Evolutionary conservation across 805 yeast species (phyloP).

Genomic region (Jamesozyma spencerorum): DNA sequence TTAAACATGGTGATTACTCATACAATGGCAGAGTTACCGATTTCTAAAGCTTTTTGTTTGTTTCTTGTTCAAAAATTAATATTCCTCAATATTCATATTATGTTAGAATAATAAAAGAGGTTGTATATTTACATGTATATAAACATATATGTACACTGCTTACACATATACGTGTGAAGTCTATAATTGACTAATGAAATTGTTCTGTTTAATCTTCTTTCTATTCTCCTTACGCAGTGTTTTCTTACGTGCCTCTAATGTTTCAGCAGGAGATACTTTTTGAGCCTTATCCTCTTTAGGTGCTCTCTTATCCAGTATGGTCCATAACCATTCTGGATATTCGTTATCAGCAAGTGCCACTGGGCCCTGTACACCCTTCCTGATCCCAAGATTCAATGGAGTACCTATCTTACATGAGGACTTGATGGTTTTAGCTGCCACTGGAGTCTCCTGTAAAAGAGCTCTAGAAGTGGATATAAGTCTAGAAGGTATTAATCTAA

Average conservation of each 20-base stretch:
- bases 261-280: conserved; percentile 53
- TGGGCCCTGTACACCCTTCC: conserved; percentile 77
- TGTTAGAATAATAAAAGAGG: not conserved
- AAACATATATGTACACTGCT: not conserved
- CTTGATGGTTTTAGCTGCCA: conserved; percentile 6
- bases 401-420: conserved; percentile 68
- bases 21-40: conserved; percentile 96
- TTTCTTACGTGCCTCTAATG: conserved; percentile 55
- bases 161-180: not conserved
- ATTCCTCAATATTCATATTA: no score
- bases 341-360: conserved; percentile 80
- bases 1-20: conserved; percentile 85
- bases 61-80: no score
- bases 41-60: no score
- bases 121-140: conserved; percentile 6
- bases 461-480: conserved; percentile 1
- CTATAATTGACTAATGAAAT: conserved; percentile 39
- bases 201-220: conserved; percentile 61
- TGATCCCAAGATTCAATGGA: conserved; percentile 57
- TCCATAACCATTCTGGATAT: conserved; percentile 95
- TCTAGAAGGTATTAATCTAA: conserved; percentile 1
- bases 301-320: conserved; percentile 45
- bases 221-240: conserved; percentile 61
- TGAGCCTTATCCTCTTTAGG: conserved; percentile 36
- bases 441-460: conserved; percentile 3